A percentile compares a stretch with the other conserved stretches of the same genome.
Conservation (phyloP, 2,329 filamentous ascomycete genomes). For the Penicillium crustosum region DNA sequence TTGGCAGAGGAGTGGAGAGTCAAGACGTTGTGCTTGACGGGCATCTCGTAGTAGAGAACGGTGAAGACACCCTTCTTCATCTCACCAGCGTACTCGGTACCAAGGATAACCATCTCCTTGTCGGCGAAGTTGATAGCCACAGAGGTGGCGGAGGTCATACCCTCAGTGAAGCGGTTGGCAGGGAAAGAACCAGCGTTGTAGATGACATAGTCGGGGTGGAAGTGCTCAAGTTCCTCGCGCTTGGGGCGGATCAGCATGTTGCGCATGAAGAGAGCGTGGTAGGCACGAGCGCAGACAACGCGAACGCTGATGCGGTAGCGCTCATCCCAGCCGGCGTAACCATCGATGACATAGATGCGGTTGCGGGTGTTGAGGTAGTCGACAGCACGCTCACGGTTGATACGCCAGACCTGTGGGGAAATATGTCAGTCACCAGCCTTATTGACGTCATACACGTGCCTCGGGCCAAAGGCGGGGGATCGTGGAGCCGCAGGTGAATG, state of each 20-base stretch:
- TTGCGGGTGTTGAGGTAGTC: constrained; percentile 99
- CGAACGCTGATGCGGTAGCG: constrained; percentile 97
- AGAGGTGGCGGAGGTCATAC: constrained; percentile 98
- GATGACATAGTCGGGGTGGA: constrained; percentile 99
- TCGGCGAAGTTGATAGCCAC: constrained; percentile 98
- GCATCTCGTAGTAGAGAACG: constrained; percentile 99
- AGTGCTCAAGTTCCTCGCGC: constrained; percentile 88
- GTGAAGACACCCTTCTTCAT: constrained; percentile 99
- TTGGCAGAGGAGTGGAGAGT: constrained; percentile 98
- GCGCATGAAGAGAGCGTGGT: constrained; percentile 99
- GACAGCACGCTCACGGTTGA: constrained; percentile 97
- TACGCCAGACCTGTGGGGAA: constrained; percentile 82
- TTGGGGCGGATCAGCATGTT: constrained; percentile 99
- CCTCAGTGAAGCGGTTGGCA: constrained; percentile 94
- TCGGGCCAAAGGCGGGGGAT: constrained; percentile 16
- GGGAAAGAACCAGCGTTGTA: constrained; percentile 99
- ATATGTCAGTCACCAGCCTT: constrained; percentile 18
- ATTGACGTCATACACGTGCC: constrained; percentile 35
- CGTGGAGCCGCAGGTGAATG: constrained; percentile 7
- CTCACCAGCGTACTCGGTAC: constrained; percentile 96
- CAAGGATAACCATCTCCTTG: constrained; percentile 99
- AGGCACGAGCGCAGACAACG: constrained; percentile 96
- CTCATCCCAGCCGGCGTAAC: constrained; percentile 97
- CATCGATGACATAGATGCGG: constrained; percentile 97
- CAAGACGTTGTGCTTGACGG: constrained; percentile 98